These are phyloP conservation scores for Endothia cerciana DNA, from an alignment of 2,329 filamentous ascomycete species.

Conservation along the genomic window DNA sequence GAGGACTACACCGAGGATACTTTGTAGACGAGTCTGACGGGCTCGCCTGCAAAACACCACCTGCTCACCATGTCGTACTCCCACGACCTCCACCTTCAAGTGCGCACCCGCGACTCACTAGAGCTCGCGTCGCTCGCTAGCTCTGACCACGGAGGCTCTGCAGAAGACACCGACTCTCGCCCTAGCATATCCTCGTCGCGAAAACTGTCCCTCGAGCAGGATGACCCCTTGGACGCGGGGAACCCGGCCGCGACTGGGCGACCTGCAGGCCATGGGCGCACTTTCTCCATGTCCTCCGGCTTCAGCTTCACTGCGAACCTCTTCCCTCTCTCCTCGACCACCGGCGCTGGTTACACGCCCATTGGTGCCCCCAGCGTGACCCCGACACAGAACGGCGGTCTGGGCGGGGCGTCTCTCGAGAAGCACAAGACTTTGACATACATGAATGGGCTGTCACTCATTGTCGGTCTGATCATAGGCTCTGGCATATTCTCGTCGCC, in stretches of 20 bases:
- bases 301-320: slow-evolving; percentile 96
- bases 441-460: slow-evolving; percentile 86
- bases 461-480: slow-evolving; percentile 92
- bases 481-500: slow-evolving; percentile 96
- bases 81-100: slow-evolving; percentile 49
- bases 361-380: slow-evolving; percentile 74
- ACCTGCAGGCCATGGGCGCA: slow-evolving; percentile 56
- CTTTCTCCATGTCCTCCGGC: slow-evolving; percentile 87
- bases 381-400: slow-evolving; percentile 55
- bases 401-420: slow-evolving; percentile 82
- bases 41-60: slow-evolving; percentile 15
- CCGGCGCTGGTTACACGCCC: slow-evolving; percentile 76
- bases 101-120: slow-evolving; percentile 80
- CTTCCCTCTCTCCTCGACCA: slow-evolving; percentile 86
- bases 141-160: slow-evolving; percentile 65
- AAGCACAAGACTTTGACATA: slow-evolving; percentile 96
- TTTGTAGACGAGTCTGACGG: slow-evolving; percentile 16
- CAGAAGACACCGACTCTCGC: slow-evolving; percentile 70
- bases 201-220: slow-evolving; percentile 83
- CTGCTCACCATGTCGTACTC: slow-evolving; percentile 41
- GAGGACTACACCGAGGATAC: slow-evolving; percentile 5
- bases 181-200: slow-evolving; percentile 93
- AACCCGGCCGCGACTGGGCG: slow-evolving; percentile 54
- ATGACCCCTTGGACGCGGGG: slow-evolving; percentile 74
- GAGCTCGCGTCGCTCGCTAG: slow-evolving; percentile 95